Evolutionary conservation across 2,329 filamentous ascomycete genomes (phyloP).

Genomic region (Aspergillus spinulosporus): DNA sequence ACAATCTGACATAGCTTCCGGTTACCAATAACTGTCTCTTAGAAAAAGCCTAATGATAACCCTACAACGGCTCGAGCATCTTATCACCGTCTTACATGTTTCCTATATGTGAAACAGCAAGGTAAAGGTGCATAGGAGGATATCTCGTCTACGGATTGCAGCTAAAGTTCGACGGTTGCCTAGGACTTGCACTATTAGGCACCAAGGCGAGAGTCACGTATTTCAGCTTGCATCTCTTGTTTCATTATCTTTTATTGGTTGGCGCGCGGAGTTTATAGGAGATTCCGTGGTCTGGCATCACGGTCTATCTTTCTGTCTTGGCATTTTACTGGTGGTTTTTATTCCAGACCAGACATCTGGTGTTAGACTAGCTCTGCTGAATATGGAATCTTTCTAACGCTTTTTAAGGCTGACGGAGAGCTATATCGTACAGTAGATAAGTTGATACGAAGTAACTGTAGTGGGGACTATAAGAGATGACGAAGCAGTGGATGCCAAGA

Average conservation of each 20-base stretch:
- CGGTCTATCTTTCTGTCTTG: not conserved
- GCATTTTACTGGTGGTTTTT: not conserved
- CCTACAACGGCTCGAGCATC: not conserved
- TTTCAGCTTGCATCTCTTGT: not conserved
- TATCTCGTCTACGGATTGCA: not conserved
- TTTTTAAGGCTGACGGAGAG: too few relatives aligned
- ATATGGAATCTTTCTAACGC: not conserved
- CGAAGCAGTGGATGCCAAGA: constrained; percentile 33
- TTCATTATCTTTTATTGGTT: not conserved
- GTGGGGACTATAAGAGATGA: constrained; percentile 12
- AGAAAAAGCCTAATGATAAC: not conserved
- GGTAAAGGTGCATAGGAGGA: not conserved
- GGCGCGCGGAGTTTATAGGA: not conserved
- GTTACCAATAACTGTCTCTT: not conserved
- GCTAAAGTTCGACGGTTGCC: not conserved
- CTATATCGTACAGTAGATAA: too few relatives aligned
- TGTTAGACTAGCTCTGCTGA: not conserved
- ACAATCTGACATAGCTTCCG: not conserved
- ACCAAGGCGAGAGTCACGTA: not conserved
- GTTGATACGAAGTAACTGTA: not conserved
- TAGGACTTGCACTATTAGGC: not conserved
- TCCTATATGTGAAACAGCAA: not conserved
- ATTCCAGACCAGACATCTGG: not conserved
- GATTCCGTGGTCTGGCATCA: constrained; percentile 3
- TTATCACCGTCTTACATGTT: not conserved